Conservation (phyloP, 1,284 basidiomycete genomes). For the Tylopilus orsonianus region DNA sequence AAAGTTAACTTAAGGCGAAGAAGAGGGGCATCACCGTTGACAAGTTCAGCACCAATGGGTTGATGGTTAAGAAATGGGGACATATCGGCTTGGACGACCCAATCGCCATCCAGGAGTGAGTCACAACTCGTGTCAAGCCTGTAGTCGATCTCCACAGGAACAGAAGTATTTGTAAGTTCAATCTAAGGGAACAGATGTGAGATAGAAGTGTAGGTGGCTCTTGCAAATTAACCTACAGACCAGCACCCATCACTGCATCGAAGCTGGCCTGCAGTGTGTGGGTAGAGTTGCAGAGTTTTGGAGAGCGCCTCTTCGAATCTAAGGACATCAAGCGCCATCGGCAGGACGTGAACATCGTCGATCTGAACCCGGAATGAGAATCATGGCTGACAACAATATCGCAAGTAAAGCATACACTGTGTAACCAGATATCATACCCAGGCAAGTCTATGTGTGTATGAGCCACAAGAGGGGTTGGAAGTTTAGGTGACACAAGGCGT, state of each 20-base stretch:
- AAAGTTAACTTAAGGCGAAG: conserved; percentile 33
- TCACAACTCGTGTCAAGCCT: conserved; percentile 2
- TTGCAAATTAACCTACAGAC: conserved; percentile 24
- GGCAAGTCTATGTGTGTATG: conserved; percentile 19
- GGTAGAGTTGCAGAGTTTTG: conserved; percentile 24
- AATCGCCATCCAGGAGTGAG: conserved; percentile 20
- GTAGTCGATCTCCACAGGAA: conserved; percentile 20
- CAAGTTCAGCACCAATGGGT: conserved; percentile 9
- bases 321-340: conserved; percentile 21
- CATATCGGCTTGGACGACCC: conserved; percentile 32
- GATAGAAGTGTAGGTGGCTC: neutral
- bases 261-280: conserved; percentile 31
- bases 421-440: conserved; percentile 26
- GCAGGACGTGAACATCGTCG: conserved; percentile 32
- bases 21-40: conserved; percentile 22
- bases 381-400: neutral
- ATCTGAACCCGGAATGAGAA: conserved; percentile 14
- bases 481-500: conserved; percentile 18
- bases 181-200: conserved; percentile 19
- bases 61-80: conserved; percentile 17
- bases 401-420: conserved; percentile 12
- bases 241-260: conserved; percentile 20
- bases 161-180: conserved; percentile 23
- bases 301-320: conserved; percentile 29
- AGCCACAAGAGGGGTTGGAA: conserved; percentile 15